phyloP scores from a whole-genome alignment of 2,329 filamentous ascomycete species.

The Colletotrichum sp. region DNA sequence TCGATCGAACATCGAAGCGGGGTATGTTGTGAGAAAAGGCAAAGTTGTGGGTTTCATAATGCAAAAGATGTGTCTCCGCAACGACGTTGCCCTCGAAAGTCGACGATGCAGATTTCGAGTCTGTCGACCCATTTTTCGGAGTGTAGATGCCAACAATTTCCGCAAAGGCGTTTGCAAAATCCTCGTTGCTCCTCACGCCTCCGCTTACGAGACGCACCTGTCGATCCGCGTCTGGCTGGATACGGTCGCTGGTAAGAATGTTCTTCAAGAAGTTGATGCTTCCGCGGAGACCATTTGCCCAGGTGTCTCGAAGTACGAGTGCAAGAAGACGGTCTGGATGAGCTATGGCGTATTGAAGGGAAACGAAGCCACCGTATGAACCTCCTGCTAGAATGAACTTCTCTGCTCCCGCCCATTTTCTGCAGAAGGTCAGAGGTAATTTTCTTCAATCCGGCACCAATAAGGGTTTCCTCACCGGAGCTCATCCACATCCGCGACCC shows the following conservation, averaged over 20 bases:
- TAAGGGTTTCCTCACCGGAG: slow-evolving; percentile 19
- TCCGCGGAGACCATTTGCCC: slow-evolving; percentile 23
- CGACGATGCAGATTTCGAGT: background rate
- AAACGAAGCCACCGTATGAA: slow-evolving; percentile 28
- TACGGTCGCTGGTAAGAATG: slow-evolving; percentile 14
- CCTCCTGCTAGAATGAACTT: slow-evolving; percentile 26
- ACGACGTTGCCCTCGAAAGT: background rate
- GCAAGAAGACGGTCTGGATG: slow-evolving; percentile 23
- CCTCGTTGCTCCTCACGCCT: slow-evolving; percentile 19
- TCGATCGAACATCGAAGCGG: slow-evolving; percentile 25
- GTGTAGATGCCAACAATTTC: slow-evolving; percentile 26
- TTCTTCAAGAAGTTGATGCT: slow-evolving; percentile 17
- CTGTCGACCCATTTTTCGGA: background rate
- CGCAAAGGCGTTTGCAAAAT: slow-evolving; percentile 18
- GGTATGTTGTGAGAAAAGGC: slow-evolving; percentile 26
- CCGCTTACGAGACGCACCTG: slow-evolving; percentile 26
- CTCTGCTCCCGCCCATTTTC: slow-evolving; percentile 24
- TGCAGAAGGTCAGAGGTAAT: background rate
- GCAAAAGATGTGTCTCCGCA: slow-evolving; percentile 2
- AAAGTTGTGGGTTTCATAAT: slow-evolving; percentile 27
- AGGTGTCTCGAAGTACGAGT: slow-evolving; percentile 26
- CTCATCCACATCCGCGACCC: slow-evolving; percentile 29
- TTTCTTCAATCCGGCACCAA: background rate
- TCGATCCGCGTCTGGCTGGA: slow-evolving; percentile 21
- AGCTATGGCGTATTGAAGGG: slow-evolving; percentile 26